Base-by-base conservation (phyloP, 1,284 basidiomycete species). In the Fomitopsis pinicola region DNA sequence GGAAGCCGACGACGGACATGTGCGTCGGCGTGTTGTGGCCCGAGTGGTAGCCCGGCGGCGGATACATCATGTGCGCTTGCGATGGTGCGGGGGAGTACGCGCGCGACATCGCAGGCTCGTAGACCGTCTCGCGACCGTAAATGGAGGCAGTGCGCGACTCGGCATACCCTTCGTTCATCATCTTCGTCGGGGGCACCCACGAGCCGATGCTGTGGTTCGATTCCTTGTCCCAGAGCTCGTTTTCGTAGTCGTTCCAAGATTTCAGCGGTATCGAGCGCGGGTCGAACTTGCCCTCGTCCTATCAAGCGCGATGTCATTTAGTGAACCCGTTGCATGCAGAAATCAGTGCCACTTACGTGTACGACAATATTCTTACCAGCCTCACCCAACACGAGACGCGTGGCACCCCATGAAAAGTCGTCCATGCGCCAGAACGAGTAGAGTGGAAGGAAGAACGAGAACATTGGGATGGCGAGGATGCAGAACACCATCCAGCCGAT, bases 371-470 rank as follows among this genome's bases (percentile, higher is more conserved):
- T 96, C 83, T 97, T 96, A 35, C 96, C 97, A 62, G 89, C 85
- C 77, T 99, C 97, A 68, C 96, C 97, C 67, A 97, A 79, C 38
- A 99, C 96, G 64, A 96, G 75, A 86, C 93, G 92, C 22, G 95
- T 97, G 54, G 85, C 84, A 85, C 97, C 97, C 97, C 95, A 97
- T 3, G 94, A 96, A 85, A 98, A 98, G 77, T 97, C 95, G 77
- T 98, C 97, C 96, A 98, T 98, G 68, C 84, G 88, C 97, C 96
- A 99, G 88, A 98, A 98, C 1, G 97, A 97, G 76, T 98, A 98
- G 22, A 98, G 78, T 0, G 96, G 97, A 44, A 98, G 83, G 77
- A 95, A 84, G 79, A 99, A 90, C 22, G 95, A 95, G 81, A 95
- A 96, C 55, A 86, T 85, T 3, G 94, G 94, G 66, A 97, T 94